Conservation (phyloP, 2,329 filamentous ascomycete genomes). For the Trichoderma cornu-damae region DNA sequence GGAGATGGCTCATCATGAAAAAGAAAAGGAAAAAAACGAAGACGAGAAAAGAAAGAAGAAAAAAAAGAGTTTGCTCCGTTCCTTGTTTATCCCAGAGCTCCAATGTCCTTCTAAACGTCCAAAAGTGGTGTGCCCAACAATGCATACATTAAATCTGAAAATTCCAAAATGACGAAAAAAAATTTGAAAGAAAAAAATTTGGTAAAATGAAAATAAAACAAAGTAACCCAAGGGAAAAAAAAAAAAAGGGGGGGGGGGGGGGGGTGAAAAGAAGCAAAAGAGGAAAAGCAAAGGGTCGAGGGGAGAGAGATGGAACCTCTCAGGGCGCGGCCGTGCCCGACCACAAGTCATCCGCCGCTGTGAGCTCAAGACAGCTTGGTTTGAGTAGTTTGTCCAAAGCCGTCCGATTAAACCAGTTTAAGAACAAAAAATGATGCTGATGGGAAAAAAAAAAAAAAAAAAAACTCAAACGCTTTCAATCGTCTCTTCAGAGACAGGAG, state of each 20-base stretch:
- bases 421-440: not conserved
- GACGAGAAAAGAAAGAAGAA: not conserved
- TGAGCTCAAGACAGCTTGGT: not conserved
- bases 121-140: not conserved
- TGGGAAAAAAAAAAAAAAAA: not conserved
- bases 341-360: not conserved
- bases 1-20: not conserved
- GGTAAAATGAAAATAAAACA: not conserved
- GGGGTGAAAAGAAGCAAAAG: no score
- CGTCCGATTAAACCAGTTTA: not conserved
- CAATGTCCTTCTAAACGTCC: conserved; percentile 12
- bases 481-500: conserved; percentile 38
- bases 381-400: not conserved
- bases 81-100: conserved; percentile 14
- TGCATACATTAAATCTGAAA: not conserved
- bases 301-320: not conserved
- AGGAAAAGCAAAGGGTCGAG: not conserved
- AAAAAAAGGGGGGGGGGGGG: no score
- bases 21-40: not conserved
- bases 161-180: no score
- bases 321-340: not conserved
- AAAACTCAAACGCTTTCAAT: conserved; percentile 33
- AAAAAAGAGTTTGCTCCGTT: not conserved
- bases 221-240: not conserved
- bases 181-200: not conserved